Evolutionary conservation across 2,329 filamentous ascomycete species (phyloP).

Genomic region (Botrytis fragariae): DNA sequence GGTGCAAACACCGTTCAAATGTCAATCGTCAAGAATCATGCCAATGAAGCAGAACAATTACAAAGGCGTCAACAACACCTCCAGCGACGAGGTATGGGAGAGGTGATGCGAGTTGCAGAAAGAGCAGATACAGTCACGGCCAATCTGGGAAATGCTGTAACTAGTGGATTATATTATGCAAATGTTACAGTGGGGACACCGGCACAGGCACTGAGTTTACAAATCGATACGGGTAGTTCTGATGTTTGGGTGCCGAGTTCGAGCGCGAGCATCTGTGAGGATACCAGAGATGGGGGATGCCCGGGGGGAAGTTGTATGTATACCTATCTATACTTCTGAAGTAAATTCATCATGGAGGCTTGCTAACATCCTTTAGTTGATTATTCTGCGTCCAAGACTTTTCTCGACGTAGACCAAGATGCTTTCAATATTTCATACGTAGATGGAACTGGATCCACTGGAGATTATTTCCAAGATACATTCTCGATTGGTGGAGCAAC

Average conservation of each 20-base stretch:
- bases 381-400: slow-evolving; percentile 48
- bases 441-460: slow-evolving; percentile 52
- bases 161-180: slow-evolving; percentile 48
- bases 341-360: background rate
- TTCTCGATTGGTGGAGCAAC: slow-evolving; percentile 51
- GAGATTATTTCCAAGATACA: slow-evolving; percentile 58
- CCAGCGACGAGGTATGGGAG: slow-evolving; percentile 17
- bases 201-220: slow-evolving; percentile 51
- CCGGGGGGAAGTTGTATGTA: slow-evolving; percentile 47
- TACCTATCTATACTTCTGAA: background rate
- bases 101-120: slow-evolving; percentile 9
- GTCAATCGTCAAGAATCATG: slow-evolving; percentile 29
- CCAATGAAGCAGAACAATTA: slow-evolving; percentile 29
- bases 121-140: slow-evolving; percentile 29
- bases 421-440: slow-evolving; percentile 62
- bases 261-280: slow-evolving; percentile 33
- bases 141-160: slow-evolving; percentile 48
- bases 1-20: slow-evolving; percentile 25
- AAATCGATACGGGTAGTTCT: slow-evolving; percentile 62
- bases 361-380: slow-evolving; percentile 44
- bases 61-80: slow-evolving; percentile 22
- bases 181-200: slow-evolving; percentile 59
- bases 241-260: slow-evolving; percentile 56
- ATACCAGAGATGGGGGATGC: slow-evolving; percentile 44
- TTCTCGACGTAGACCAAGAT: slow-evolving; percentile 42